phyloP scores from a whole-genome alignment of 768 basidiomycete genomes.

The Termitomyces sp. region DNA sequence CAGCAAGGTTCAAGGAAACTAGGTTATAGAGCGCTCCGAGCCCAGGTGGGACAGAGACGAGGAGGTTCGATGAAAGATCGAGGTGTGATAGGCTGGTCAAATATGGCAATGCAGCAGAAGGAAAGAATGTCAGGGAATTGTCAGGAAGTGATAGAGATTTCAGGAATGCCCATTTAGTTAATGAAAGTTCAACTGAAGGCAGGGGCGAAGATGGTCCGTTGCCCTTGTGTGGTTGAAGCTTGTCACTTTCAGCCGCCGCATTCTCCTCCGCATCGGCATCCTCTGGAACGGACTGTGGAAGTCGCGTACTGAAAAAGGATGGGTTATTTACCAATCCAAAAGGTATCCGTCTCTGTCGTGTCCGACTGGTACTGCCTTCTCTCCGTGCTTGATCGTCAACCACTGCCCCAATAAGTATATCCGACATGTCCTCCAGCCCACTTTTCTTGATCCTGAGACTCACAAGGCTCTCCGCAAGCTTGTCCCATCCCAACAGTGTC shows the following conservation, averaged over 20 bases:
- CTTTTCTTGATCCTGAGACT: constrained; percentile 76
- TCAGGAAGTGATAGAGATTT: constrained; percentile 75
- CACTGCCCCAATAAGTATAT: constrained; percentile 76
- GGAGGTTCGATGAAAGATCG: constrained; percentile 87
- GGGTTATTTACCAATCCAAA: constrained; percentile 33
- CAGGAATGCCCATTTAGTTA: constrained; percentile 72
- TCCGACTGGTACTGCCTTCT: constrained; percentile 47
- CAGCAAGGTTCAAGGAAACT: constrained; percentile 87
- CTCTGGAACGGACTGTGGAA: constrained; percentile 60
- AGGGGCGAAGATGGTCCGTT: constrained; percentile 25
- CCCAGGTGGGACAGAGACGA: constrained; percentile 82
- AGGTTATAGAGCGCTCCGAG: constrained; percentile 75
- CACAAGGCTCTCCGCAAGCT: constrained; percentile 62
- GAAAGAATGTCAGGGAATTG: constrained; percentile 78
- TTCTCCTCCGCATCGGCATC: constrained; percentile 27
- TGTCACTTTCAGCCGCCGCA: constrained; percentile 14
- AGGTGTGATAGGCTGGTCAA: constrained; percentile 77
- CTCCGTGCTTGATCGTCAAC: constrained; percentile 70
- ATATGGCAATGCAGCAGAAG: constrained; percentile 60
- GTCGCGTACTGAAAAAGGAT: constrained; percentile 45
- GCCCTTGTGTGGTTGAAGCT: constrained; percentile 12
- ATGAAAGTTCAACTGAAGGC: constrained; percentile 40
- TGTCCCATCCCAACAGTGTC: constrained; percentile 80
- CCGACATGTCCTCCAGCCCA: constrained; percentile 77
- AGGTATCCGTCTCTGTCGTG: constrained; percentile 43